Conservation (phyloP, 345 rosid species). For the Salix caprea region DNA sequence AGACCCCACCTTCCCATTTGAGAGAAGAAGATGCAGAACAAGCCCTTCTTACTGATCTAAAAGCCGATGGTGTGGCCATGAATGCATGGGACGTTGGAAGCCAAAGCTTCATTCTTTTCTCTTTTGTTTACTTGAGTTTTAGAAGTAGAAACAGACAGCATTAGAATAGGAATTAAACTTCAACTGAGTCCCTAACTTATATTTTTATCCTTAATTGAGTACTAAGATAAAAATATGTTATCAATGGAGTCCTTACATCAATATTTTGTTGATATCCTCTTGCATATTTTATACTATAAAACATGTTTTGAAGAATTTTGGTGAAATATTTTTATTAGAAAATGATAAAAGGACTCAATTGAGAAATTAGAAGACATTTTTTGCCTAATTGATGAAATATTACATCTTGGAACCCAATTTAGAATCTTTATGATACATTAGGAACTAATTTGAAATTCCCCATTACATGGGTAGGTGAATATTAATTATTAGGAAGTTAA, state of each 20-base stretch:
- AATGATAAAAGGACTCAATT: not conserved
- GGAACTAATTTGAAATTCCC: no score
- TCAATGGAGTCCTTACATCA: not conserved
- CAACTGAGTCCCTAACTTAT: not conserved
- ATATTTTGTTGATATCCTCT: no score
- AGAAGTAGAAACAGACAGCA: not conserved
- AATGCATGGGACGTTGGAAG: not conserved
- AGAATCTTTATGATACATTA: no score
- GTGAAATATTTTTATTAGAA: no score
- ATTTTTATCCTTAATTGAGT: no score
- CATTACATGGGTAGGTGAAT: not conserved
- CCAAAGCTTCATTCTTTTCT: constrained; percentile 16
- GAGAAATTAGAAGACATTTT: accelerated
- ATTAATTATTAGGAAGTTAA: no score
- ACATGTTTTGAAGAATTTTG: no score
- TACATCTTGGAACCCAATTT: no score
- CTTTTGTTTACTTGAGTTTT: not conserved
- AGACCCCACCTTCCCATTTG: constrained; percentile 70
- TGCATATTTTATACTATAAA: not conserved
- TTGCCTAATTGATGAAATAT: not conserved
- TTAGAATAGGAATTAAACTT: not conserved
- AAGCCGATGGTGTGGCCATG: constrained; percentile 4
- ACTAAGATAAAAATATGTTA: no score
- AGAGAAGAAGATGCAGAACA: constrained; percentile 15
- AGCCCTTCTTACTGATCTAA: constrained; percentile 13